Conservation (phyloP, 345 rosid species). For the Geranium rotundifolium region DNA sequence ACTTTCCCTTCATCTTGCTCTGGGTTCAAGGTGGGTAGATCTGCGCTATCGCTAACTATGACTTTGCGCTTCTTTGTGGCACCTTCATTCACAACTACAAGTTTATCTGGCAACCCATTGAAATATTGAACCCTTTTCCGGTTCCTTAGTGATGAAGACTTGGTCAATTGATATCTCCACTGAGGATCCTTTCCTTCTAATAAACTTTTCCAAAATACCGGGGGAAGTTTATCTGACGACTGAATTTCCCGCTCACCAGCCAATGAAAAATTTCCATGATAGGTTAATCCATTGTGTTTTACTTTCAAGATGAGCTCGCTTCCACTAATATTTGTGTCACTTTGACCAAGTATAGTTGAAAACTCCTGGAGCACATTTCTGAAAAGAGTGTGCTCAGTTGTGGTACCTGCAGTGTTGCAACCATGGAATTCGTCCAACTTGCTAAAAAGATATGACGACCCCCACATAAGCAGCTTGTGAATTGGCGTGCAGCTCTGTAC, state of each 20-base stretch:
- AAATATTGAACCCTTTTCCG: slow-evolving; percentile 48
- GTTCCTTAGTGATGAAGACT: slow-evolving; percentile 38
- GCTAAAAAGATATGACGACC: slow-evolving; percentile 51
- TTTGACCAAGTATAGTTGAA: background rate
- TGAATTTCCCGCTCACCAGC: slow-evolving; percentile 47
- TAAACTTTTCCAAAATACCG: slow-evolving; percentile 61
- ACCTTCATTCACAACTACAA: slow-evolving; percentile 21
- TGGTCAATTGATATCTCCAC: slow-evolving; percentile 50
- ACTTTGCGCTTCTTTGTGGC: slow-evolving; percentile 48
- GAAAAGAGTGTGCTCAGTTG: slow-evolving; percentile 22
- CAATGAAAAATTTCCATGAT: slow-evolving; percentile 32
- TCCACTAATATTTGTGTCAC: slow-evolving; percentile 23
- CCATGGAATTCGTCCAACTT: slow-evolving; percentile 56
- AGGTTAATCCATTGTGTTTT: slow-evolving; percentile 39
- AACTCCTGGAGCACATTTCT: slow-evolving; percentile 18
- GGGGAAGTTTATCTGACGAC: slow-evolving; percentile 37
- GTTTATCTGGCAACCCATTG: slow-evolving; percentile 20
- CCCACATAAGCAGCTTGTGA: slow-evolving; percentile 79
- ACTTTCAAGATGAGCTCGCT: slow-evolving; percentile 46
- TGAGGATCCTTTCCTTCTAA: slow-evolving; percentile 42
- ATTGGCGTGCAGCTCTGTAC: slow-evolving; percentile 28
- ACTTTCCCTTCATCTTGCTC: slow-evolving; percentile 16
- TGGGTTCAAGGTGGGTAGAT: slow-evolving; percentile 17
- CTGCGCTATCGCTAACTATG: slow-evolving; percentile 20
- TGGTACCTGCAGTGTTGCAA: slow-evolving; percentile 5